These are phyloP conservation scores for Mycena maculata DNA, from an alignment of 768 basidiomycete species.

Conservation along the genomic window DNA sequence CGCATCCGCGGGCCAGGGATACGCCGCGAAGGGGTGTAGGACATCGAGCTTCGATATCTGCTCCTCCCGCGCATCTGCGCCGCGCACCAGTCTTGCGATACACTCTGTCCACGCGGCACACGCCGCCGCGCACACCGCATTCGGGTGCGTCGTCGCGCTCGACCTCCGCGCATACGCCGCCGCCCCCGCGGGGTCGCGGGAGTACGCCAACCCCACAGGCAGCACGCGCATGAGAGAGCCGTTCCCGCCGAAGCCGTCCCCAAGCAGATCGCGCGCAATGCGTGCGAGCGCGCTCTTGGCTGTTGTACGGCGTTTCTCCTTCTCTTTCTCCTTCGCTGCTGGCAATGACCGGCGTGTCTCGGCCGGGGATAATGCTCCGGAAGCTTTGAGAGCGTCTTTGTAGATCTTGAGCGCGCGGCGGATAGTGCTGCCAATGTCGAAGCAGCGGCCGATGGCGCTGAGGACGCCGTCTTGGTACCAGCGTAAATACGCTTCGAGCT, in stretches of 20 bases:
- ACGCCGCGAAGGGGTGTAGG: slow-evolving; percentile 50
- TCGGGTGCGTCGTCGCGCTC: slow-evolving; percentile 58
- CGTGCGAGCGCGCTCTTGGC: slow-evolving; percentile 40
- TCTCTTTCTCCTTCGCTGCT: slow-evolving; percentile 20
- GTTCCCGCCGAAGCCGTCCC: slow-evolving; percentile 47
- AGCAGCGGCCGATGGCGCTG: slow-evolving; percentile 49
- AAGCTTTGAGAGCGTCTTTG: slow-evolving; percentile 12
- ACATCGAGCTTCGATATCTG: slow-evolving; percentile 53
- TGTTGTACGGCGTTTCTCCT: slow-evolving; percentile 15
- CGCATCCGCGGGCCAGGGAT: slow-evolving; percentile 45
- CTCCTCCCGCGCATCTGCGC: slow-evolving; percentile 30
- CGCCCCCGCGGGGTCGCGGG: slow-evolving; percentile 48
- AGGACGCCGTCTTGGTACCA: slow-evolving; percentile 50
- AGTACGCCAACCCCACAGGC: slow-evolving; percentile 57
- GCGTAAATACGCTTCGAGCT: slow-evolving; percentile 45
- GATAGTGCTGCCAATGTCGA: slow-evolving; percentile 54
- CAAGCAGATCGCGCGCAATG: slow-evolving; percentile 44
- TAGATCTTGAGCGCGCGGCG: slow-evolving; percentile 49
- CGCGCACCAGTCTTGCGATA: slow-evolving; percentile 49
- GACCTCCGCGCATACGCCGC: slow-evolving; percentile 50
- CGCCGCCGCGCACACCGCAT: slow-evolving; percentile 52
- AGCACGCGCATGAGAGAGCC: slow-evolving; percentile 60
- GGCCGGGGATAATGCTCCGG: slow-evolving; percentile 18
- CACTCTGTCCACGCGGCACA: slow-evolving; percentile 54
- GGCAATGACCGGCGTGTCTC: slow-evolving; percentile 19